phyloP scores from a whole-genome alignment of 179 eudicot genomes.

The Corrigiola litoralis region DNA sequence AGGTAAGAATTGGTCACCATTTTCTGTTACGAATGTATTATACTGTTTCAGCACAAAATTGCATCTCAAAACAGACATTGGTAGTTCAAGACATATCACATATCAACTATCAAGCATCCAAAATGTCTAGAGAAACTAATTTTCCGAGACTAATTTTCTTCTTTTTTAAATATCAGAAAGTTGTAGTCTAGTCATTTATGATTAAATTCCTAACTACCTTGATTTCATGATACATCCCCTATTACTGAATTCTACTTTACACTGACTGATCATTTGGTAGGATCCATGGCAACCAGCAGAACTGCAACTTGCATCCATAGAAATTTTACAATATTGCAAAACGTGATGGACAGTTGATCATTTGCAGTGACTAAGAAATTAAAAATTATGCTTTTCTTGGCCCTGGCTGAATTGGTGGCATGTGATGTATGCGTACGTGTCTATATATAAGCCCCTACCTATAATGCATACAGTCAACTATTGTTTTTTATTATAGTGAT shows the following conservation, averaged over 20 bases:
- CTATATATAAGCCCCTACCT: neutral
- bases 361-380: neutral
- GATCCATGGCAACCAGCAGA: neutral
- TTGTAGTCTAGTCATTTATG: neutral
- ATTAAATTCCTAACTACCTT: neutral
- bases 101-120: too few relatives aligned
- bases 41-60: neutral
- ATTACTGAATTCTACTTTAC: neutral
- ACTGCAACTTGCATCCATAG: neutral
- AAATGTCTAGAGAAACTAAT: too few relatives aligned
- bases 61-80: neutral
- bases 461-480: neutral
- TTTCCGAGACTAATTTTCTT: too few relatives aligned
- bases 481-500: too few relatives aligned
- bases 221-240: neutral
- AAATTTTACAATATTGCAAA: too few relatives aligned
- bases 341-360: neutral
- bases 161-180: neutral
- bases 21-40: too few relatives aligned
- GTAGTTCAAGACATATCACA: too few relatives aligned
- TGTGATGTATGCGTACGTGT: neutral
- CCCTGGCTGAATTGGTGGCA: neutral
- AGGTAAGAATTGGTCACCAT: conserved; percentile 15
- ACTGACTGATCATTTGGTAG: neutral
- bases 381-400: too few relatives aligned